Conservation (phyloP, 495 filamentous ascomycete genomes). For the Xylaria intraflava region DNA sequence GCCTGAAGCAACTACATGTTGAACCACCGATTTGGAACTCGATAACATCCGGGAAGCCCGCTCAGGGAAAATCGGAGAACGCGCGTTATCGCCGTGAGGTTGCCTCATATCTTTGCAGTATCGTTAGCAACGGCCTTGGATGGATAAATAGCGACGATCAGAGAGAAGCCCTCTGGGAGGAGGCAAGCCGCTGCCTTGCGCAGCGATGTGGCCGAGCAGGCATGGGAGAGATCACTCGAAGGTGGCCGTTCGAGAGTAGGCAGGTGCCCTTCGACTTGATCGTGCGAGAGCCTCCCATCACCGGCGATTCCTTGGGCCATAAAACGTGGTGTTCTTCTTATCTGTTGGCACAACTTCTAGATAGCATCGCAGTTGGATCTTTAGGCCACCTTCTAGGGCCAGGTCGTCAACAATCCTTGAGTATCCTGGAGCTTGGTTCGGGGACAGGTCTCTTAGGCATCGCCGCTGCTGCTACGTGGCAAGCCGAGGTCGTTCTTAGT, state of each 20-base stretch:
- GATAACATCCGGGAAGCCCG: constrained; percentile 21
- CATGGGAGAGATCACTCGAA: constrained; percentile 70
- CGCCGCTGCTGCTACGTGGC: constrained; percentile 39
- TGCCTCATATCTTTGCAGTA: constrained; percentile 61
- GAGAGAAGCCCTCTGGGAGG: constrained; percentile 70
- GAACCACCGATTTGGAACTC: constrained; percentile 38
- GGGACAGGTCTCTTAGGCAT: constrained; percentile 60
- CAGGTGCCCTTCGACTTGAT: constrained; percentile 47
- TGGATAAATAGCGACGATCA: constrained; percentile 71
- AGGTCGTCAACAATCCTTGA: constrained; percentile 6
- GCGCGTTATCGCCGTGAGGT: constrained; percentile 32
- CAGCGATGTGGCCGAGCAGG: constrained; percentile 72
- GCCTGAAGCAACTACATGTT: constrained; percentile 33
- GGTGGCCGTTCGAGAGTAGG: constrained; percentile 54
- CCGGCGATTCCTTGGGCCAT: constrained; percentile 77
- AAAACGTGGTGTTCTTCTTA: constrained; percentile 92
- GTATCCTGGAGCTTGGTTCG: constrained; percentile 55
- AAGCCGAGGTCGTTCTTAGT: constrained; percentile 36
- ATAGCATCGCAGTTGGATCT: constrained; percentile 27
- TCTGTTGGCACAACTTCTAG: constrained; percentile 71
- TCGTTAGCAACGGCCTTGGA: constrained; percentile 64
- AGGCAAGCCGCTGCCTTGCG: constrained; percentile 67
- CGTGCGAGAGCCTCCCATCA: constrained; percentile 81
- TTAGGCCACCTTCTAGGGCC: constrained; percentile 33
- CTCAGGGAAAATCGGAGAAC: constrained; percentile 26